Evolutionary conservation across 768 basidiomycete species (phyloP).

Genomic region (Infundibulicybe gibba): DNA sequence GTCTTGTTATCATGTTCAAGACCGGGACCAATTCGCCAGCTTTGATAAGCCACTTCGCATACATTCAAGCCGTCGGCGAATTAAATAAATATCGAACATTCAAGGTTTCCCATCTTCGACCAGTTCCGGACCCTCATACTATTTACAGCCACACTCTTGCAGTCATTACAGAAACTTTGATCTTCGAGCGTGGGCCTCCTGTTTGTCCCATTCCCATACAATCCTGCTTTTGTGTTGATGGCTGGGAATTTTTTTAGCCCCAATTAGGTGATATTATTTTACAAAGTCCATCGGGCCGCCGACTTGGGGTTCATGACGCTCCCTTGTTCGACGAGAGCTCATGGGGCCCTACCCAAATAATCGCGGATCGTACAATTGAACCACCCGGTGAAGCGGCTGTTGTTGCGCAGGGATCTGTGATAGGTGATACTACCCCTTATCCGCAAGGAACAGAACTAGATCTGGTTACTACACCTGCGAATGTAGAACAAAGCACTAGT

Average conservation of each 20-base stretch:
- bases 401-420: too few relatives aligned
- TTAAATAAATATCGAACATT: conserved; percentile 14
- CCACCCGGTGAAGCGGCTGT: too few relatives aligned
- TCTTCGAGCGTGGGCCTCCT: conserved; percentile 14
- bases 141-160: conserved; percentile 22
- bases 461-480: too few relatives aligned
- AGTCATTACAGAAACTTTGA: conserved; percentile 15
- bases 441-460: too few relatives aligned
- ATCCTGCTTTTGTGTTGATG: not conserved
- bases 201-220: conserved; percentile 7
- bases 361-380: too few relatives aligned
- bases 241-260: too few relatives aligned
- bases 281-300: not conserved
- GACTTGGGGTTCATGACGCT: not conserved
- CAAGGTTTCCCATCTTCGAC: conserved; percentile 13
- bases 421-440: too few relatives aligned
- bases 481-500: too few relatives aligned
- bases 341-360: too few relatives aligned
- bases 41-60: conserved; percentile 55
- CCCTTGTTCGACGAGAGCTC: not conserved
- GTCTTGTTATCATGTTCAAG: not conserved
- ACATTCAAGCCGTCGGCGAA: conserved; percentile 40
- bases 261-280: too few relatives aligned
- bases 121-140: conserved; percentile 17
- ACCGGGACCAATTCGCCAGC: not conserved